Conservation (phyloP, 2,329 filamentous ascomycete species). For the Diaporthe amygdali region DNA sequence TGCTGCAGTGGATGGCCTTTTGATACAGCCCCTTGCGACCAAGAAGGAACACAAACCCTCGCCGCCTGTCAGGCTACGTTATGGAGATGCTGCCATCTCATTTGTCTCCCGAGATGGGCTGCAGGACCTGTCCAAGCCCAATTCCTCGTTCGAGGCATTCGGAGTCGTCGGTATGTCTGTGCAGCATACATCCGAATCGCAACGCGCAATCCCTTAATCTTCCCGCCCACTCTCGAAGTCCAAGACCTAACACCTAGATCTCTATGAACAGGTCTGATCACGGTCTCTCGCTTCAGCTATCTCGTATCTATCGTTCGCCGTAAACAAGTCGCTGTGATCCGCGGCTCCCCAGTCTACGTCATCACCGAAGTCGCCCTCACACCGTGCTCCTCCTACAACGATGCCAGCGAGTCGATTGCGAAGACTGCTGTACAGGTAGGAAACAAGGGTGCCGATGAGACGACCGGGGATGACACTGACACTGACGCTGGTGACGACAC, state of each 20-base stretch:
- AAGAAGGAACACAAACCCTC: slow-evolving; percentile 64
- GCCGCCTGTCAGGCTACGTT: slow-evolving; percentile 72
- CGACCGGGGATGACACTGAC: slow-evolving; percentile 35
- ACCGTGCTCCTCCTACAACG: slow-evolving; percentile 76
- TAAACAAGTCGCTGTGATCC: slow-evolving; percentile 86
- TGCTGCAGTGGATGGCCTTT: slow-evolving; percentile 81
- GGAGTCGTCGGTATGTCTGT: slow-evolving; percentile 59
- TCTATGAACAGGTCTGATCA: slow-evolving; percentile 74
- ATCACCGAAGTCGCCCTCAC: slow-evolving; percentile 92
- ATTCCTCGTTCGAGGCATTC: slow-evolving; percentile 63
- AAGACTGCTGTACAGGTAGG: slow-evolving; percentile 56
- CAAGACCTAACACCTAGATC: background rate
- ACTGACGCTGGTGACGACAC: slow-evolving; percentile 56
- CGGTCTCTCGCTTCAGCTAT: slow-evolving; percentile 80
- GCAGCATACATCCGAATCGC: background rate
- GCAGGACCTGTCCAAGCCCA: slow-evolving; percentile 48
- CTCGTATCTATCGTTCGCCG: slow-evolving; percentile 86
- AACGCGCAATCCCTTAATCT: background rate
- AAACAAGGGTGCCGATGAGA: slow-evolving; percentile 38
- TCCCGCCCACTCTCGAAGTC: background rate
- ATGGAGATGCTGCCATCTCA: slow-evolving; percentile 61
- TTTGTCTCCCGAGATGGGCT: slow-evolving; percentile 49
- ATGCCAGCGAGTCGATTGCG: slow-evolving; percentile 75
- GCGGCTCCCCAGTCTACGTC: slow-evolving; percentile 82
- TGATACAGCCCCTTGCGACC: slow-evolving; percentile 74